These are phyloP conservation scores for Aspergillus eucalypticola DNA, from an alignment of 2,329 filamentous ascomycete genomes.

Conservation along the genomic window DNA sequence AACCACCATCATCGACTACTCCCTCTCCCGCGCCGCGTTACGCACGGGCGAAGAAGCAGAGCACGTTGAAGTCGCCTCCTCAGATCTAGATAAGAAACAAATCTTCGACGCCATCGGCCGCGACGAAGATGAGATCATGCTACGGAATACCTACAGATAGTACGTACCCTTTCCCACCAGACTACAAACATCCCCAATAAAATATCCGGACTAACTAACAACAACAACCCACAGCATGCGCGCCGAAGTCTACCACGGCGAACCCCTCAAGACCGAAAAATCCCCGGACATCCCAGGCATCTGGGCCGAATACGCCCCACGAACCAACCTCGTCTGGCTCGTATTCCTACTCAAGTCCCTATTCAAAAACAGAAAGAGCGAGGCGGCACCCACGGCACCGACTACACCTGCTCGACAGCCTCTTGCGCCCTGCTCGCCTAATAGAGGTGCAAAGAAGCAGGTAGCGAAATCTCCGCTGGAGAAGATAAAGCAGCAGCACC, in stretches of 20 bases:
- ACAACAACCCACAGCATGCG: conserved; percentile 36
- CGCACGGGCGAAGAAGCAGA: conserved; percentile 24
- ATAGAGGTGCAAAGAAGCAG: conserved; percentile 24
- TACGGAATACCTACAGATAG: conserved; percentile 46
- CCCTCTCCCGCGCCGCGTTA: conserved; percentile 62
- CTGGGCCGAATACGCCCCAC: conserved; percentile 59
- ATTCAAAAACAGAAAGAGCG: conserved; percentile 41
- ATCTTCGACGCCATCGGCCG: conserved; percentile 45
- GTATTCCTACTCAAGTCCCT: conserved; percentile 62
- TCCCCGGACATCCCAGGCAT: conserved; percentile 37
- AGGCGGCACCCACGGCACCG: conserved; percentile 9
- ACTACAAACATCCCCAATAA: background rate
- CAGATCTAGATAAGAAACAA: conserved; percentile 46
- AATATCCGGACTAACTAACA: background rate
- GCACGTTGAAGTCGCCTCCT: conserved; percentile 39
- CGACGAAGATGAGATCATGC: conserved; percentile 43
- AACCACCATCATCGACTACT: conserved; percentile 69
- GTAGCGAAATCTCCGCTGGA: background rate
- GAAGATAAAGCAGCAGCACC: background rate
- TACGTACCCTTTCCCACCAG: conserved; percentile 25
- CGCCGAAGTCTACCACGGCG: conserved; percentile 44
- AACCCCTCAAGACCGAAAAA: conserved; percentile 44
- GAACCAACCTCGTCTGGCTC: conserved; percentile 65
- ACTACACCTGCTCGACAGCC: conserved; percentile 26
- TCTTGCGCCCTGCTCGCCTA: conserved; percentile 36